Percentiles rank a stretch among this genome's conserved stretches.
Evolutionary conservation across 179 eudicot genomes (phyloP).

Genomic region (Corrigiola litoralis): DNA sequence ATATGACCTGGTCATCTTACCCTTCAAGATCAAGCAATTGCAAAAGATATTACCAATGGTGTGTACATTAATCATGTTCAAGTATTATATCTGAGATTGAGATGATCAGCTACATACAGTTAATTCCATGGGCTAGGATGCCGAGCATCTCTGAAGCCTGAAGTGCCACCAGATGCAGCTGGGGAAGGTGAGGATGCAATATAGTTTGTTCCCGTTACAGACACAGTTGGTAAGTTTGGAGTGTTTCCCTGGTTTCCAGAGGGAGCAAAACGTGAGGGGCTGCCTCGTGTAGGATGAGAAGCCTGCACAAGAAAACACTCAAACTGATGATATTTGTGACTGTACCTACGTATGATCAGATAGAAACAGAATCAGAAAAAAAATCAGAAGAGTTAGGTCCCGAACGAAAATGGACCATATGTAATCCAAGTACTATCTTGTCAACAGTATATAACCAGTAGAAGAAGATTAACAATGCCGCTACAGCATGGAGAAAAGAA

Average conservation of each 20-base stretch:
- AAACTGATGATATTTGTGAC: not conserved
- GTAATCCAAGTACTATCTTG: not conserved
- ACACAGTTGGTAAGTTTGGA: slow-evolving; percentile 50
- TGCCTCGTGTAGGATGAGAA: slow-evolving; percentile 56
- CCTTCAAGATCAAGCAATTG: not conserved
- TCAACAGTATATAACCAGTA: too few species aligned
- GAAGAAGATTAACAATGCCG: too few species aligned
- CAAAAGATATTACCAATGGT: slow-evolving; percentile 4
- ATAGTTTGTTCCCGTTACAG: slow-evolving; percentile 75
- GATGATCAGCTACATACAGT: not conserved
- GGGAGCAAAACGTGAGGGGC: slow-evolving; percentile 90
- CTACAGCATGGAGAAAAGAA: too few species aligned
- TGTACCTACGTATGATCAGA: not conserved
- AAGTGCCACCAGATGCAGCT: slow-evolving; percentile 93
- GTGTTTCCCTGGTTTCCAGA: slow-evolving; percentile 55
- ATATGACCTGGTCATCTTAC: not conserved
- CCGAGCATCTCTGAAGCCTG: slow-evolving; percentile 70
- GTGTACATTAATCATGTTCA: not conserved
- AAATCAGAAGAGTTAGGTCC: not conserved
- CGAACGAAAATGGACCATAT: not conserved
- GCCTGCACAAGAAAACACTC: slow-evolving; percentile 37
- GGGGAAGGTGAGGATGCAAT: slow-evolving; percentile 90
- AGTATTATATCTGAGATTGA: not conserved
- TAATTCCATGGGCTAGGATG: slow-evolving; percentile 81
- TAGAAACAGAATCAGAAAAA: not conserved